Percentiles rank a stretch among this genome's conserved stretches.
Evolutionary conservation across 768 basidiomycete species (phyloP).

Genomic region (Epithele typhae): DNA sequence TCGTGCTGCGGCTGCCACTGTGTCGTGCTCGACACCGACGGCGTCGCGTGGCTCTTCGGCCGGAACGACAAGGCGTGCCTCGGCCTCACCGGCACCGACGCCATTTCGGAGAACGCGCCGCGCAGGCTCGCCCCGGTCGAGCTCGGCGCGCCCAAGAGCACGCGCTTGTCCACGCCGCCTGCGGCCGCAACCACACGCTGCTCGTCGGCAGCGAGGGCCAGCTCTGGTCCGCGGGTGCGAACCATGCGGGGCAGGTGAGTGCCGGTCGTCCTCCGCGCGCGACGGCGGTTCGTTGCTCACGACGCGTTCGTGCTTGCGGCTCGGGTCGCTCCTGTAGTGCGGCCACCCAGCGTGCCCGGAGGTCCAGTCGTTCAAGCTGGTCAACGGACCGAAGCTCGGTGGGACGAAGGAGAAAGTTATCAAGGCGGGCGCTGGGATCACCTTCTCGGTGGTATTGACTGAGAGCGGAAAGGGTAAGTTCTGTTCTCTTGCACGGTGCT

Average conservation of each 20-base stretch:
- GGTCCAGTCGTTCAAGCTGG: constrained; percentile 57
- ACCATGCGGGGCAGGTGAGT: constrained; percentile 73
- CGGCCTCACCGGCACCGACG: constrained; percentile 46
- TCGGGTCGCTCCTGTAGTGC: constrained; percentile 42
- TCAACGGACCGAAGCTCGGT: constrained; percentile 49
- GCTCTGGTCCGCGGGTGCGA: constrained; percentile 82
- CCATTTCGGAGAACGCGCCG: constrained; percentile 73
- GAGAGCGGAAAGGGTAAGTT: constrained; percentile 71
- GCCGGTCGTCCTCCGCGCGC: not conserved
- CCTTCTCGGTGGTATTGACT: constrained; percentile 81
- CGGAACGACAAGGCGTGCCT: constrained; percentile 70
- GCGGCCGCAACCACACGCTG: constrained; percentile 78
- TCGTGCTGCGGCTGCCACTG: constrained; percentile 76
- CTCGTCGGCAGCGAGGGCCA: constrained; percentile 78
- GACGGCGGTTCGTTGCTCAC: not conserved
- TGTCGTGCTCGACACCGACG: constrained; percentile 67
- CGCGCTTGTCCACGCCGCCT: constrained; percentile 75
- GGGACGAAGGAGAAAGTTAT: constrained; percentile 63
- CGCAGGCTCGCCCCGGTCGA: constrained; percentile 53
- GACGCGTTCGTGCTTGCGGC: not conserved
- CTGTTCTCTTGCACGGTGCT: not conserved
- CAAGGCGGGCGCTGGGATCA: constrained; percentile 76
- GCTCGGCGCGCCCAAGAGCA: constrained; percentile 52
- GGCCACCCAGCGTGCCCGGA: constrained; percentile 66
- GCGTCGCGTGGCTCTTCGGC: constrained; percentile 88